Evolutionary conservation across 2,329 filamentous ascomycete genomes (phyloP), one percentile per base, ranked within the genome.

Genomic region (Aspergillus unguis): DNA sequence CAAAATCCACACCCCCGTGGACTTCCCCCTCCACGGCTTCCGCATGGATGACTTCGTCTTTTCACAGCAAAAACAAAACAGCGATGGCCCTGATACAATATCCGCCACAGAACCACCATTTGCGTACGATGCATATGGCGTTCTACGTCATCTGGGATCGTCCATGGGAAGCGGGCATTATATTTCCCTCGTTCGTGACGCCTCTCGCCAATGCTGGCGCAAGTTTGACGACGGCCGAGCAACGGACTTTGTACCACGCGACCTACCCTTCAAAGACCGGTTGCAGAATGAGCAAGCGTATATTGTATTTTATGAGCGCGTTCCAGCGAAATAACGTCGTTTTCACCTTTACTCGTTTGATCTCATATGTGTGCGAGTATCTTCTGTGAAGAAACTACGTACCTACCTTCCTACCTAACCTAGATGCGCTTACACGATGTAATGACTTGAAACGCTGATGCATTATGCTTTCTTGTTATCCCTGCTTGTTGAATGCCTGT

Each of bases 51-150:
- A 81, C 23, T 86, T 83, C 63, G 77, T 85, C 65, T 76, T 85
- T 42, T 74, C 78, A 31, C 72, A 78, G 42, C 64, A 35, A 10
- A 75, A 29, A 54, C 66, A n/a, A 65, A 27, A 50, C 57, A 43
- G 67, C 45, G 67, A 56, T 38, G 49, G 58, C 17, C 44, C 53
- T 48, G 82, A 60, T 66, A 69, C 33, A 71, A 77, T 45, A 75
- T 81, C 51, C 69, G 77, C 62, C 48, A 74, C 62, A 50, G 74
- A 66, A 48, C 68, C 69, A 1, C 86, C 88, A 0, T 90, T 88
- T 65, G 75, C 77, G 4, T 99, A 96, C 70, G 87, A 95, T 65
- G 86, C 88, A 48, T 96, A 95, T 67, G 92, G 86, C 2, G 87
- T 96, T 5, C 83, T 95, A 49, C 80, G 88, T 56, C 92, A 96